A percentile compares a stretch with the other conserved stretches of the same genome.
phyloP scores from a whole-genome alignment of 306 rosid genomes.

The Prunus mira region DNA sequence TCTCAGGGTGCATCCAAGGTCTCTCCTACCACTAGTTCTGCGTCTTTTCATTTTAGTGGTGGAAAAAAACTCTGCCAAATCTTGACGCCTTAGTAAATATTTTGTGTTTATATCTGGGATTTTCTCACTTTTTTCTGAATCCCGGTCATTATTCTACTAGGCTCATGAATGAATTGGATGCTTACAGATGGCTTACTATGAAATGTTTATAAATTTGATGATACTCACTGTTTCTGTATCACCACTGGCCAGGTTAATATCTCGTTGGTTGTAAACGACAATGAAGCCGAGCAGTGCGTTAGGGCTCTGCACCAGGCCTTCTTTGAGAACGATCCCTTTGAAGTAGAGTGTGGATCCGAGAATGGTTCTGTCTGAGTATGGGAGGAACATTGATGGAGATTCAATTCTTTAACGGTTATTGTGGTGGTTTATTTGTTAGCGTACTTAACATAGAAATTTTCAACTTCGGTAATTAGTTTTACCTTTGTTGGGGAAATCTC shows the following conservation, averaged over 20 bases:
- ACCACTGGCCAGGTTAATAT: conserved; percentile 66
- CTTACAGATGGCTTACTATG: too few species aligned
- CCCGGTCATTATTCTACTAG: background rate
- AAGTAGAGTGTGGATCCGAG: conserved; percentile 31
- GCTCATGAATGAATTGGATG: background rate
- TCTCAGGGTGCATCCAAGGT: conserved; percentile 99
- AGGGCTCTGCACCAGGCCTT: conserved; percentile 76
- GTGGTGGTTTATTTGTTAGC: background rate
- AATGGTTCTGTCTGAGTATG: conserved; percentile 42
- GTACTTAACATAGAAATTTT: background rate
- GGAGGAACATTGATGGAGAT: conserved; percentile 9
- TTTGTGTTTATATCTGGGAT: background rate
- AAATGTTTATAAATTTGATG: background rate
- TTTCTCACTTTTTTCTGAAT: background rate
- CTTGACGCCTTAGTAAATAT: too few species aligned
- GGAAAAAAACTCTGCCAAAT: background rate
- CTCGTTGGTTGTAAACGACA: conserved; percentile 82
- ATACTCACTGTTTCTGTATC: conserved; percentile 12
- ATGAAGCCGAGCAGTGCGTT: conserved; percentile 82
- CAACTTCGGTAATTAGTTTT: background rate
- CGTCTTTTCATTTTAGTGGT: background rate
- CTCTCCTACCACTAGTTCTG: conserved; percentile 15
- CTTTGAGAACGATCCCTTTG: conserved; percentile 48
- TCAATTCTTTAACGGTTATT: background rate
- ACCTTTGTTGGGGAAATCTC: background rate